A percentile compares a stretch with the other conserved stretches of the same genome.
These are phyloP conservation scores for Elsinoe ampelina DNA, from an alignment of 2,329 filamentous ascomycete genomes.

Conservation along the genomic window DNA sequence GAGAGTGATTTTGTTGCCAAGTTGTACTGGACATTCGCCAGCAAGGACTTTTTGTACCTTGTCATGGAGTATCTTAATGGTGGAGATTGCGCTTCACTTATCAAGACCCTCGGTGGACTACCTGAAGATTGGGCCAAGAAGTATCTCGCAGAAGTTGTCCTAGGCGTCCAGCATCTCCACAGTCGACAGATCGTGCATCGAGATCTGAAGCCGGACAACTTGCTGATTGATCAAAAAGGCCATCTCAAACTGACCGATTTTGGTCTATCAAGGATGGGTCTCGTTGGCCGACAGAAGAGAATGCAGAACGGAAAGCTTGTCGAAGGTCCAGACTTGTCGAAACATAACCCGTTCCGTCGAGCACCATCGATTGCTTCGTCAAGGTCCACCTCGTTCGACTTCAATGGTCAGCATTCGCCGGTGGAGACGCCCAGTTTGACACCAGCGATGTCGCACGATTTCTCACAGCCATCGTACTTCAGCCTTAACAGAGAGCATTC, in stretches of 20 bases:
- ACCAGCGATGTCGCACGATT: conserved; percentile 57
- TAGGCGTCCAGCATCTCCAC: conserved; percentile 95
- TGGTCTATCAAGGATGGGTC: conserved; percentile 90
- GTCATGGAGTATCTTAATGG: conserved; percentile 99
- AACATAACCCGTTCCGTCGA: conserved; percentile 81
- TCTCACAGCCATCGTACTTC: conserved; percentile 90
- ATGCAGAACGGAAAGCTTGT: conserved; percentile 67
- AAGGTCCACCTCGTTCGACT: conserved; percentile 84
- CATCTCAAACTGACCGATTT: conserved; percentile 97
- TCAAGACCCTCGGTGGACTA: conserved; percentile 84
- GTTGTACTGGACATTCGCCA: conserved; percentile 98
- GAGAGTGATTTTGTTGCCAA: conserved; percentile 99
- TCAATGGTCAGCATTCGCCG: conserved; percentile 72
- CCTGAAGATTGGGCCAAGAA: conserved; percentile 98
- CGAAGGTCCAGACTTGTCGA: conserved; percentile 87
- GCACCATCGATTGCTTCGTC: conserved; percentile 81
- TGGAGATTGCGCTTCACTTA: conserved; percentile 89
- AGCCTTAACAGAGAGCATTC: conserved; percentile 56
- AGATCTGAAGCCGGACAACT: conserved; percentile 92
- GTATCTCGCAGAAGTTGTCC: conserved; percentile 88
- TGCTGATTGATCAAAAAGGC: conserved; percentile 92
- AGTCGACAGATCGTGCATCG: conserved; percentile 91
- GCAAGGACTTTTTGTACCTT: conserved; percentile 95
- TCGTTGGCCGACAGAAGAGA: conserved; percentile 92
- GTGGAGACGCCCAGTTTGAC: conserved; percentile 78